phyloP scores from a whole-genome alignment of 1,139 yeast genomes.

The Nakaseomyces uthaithaninus region DNA sequence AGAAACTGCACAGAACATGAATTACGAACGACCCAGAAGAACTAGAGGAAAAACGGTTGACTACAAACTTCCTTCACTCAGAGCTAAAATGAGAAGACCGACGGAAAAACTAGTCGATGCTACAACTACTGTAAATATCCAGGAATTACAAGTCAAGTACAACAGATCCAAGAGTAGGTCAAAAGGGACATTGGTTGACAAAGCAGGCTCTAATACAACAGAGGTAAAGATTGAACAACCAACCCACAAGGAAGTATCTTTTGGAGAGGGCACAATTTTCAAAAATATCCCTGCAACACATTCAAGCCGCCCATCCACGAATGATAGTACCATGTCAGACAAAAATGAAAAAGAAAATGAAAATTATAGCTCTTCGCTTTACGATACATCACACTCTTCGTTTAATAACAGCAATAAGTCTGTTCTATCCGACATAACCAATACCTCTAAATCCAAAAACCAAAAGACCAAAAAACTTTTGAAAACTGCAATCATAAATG shows the following conservation, averaged over 20 bases:
- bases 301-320: background rate
- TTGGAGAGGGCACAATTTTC: slow-evolving; percentile 4
- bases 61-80: slow-evolving; percentile 60
- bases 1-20: slow-evolving; percentile 14
- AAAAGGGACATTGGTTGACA: background rate
- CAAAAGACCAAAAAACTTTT: slow-evolving; percentile 22
- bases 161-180: slow-evolving; percentile 1
- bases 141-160: slow-evolving; percentile 25
- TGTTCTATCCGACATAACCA: slow-evolving; percentile 22
- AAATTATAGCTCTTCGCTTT: background rate
- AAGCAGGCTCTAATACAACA: background rate
- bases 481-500: slow-evolving; percentile 26
- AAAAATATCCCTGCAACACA: slow-evolving; percentile 1
- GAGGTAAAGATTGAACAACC: background rate
- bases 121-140: slow-evolving; percentile 28
- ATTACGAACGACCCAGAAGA: slow-evolving; percentile 32
- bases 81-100: slow-evolving; percentile 65
- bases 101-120: slow-evolving; percentile 56
- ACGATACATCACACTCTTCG: slow-evolving; percentile 3
- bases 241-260: background rate
- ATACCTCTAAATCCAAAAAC: slow-evolving; percentile 14
- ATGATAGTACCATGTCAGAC: background rate
- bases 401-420: slow-evolving; percentile 9
- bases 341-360: slow-evolving; percentile 1
- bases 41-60: slow-evolving; percentile 49